Evolutionary conservation across 371 early-diverging fungal species (phyloP).

Genomic region (Mortierella sp.): DNA sequence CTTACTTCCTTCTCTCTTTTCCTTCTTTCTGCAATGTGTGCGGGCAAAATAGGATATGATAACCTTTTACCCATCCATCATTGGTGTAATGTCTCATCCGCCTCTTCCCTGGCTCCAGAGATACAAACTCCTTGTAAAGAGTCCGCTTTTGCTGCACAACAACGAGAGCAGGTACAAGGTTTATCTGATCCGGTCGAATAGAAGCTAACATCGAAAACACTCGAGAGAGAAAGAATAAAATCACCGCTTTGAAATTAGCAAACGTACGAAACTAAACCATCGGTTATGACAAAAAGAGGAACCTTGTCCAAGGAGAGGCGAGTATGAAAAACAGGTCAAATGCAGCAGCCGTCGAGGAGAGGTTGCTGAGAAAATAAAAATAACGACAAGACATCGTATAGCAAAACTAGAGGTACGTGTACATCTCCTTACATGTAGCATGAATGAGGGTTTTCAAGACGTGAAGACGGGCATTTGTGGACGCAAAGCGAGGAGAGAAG

Average conservation of each 20-base stretch:
- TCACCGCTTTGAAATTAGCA: not conserved
- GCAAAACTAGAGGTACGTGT: too few relatives aligned
- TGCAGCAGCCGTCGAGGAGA: not conserved
- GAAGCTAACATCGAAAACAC: constrained; percentile 5
- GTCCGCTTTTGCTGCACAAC: not conserved
- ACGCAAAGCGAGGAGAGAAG: too few relatives aligned
- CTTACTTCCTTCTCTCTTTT: not conserved
- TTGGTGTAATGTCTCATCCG: not conserved
- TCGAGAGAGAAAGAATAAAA: not conserved
- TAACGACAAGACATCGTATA: not conserved
- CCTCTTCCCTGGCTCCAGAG: not conserved
- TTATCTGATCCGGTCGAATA: constrained; percentile 1
- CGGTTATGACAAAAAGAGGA: not conserved
- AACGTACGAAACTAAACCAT: not conserved
- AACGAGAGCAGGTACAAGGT: not conserved
- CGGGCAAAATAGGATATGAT: constrained; percentile 2
- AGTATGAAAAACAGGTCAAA: not conserved
- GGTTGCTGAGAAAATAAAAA: not conserved
- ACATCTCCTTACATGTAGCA: too few relatives aligned
- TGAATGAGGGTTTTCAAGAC: too few relatives aligned
- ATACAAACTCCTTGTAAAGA: not conserved
- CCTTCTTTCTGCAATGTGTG: not conserved
- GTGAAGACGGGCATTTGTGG: too few relatives aligned
- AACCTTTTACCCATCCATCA: not conserved
- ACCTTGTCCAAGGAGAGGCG: not conserved